These are phyloP conservation scores for Pisolithus orientalis DNA, from an alignment of 768 basidiomycete genomes.

Conservation along the genomic window DNA sequence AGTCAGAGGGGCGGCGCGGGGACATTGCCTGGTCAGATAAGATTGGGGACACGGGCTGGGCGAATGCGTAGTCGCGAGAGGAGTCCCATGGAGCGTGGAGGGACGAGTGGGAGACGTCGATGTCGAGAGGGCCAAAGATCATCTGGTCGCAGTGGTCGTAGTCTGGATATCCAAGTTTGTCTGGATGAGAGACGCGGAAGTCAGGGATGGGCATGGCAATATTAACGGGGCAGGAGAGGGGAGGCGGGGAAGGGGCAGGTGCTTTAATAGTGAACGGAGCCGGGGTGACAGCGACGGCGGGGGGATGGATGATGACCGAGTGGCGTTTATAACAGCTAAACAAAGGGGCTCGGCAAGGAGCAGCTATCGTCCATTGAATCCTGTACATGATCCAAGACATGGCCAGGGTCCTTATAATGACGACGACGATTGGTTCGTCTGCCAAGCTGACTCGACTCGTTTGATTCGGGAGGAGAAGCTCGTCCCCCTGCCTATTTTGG, in stretches of 20 bases:
- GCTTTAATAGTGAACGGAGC: conserved; percentile 33
- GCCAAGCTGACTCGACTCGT: conserved; percentile 35
- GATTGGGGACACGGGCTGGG: conserved; percentile 35
- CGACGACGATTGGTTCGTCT: conserved; percentile 25
- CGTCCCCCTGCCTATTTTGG: background rate
- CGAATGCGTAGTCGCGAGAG: conserved; percentile 30
- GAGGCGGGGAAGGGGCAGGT: conserved; percentile 17
- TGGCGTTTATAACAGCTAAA: conserved; percentile 12
- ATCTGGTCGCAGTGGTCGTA: conserved; percentile 34
- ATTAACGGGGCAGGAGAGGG: conserved; percentile 15
- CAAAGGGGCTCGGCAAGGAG: conserved; percentile 39
- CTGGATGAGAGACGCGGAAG: conserved; percentile 3
- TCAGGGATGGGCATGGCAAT: conserved; percentile 38
- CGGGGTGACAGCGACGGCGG: conserved; percentile 23
- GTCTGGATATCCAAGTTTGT: conserved; percentile 34
- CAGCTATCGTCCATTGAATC: conserved; percentile 26
- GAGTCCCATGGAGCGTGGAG: conserved; percentile 18
- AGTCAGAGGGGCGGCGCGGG: conserved; percentile 35
- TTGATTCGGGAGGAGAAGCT: conserved; percentile 22
- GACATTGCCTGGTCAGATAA: conserved; percentile 33
- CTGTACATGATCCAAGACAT: no score
- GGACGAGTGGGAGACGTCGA: conserved; percentile 21
- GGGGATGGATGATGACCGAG: conserved; percentile 15
- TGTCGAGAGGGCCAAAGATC: conserved; percentile 31
- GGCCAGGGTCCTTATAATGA: no score